A percentile compares a stretch with the other conserved stretches of the same genome.
phyloP scores from a whole-genome alignment of 2,329 filamentous ascomycete genomes.

The Aphanocladium album region DNA sequence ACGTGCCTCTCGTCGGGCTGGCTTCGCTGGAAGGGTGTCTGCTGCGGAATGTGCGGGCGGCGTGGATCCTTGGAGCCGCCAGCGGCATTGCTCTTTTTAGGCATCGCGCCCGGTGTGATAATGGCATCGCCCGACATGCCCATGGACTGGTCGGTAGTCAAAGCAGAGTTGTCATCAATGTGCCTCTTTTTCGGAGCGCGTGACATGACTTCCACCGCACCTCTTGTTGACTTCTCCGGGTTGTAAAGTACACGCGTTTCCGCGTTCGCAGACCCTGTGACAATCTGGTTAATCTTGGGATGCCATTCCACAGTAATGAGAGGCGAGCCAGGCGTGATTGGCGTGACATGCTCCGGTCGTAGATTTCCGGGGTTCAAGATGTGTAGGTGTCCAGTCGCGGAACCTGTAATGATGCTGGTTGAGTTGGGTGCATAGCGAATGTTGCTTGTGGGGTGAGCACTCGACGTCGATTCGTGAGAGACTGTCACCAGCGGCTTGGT shows the following conservation, averaged over 20 bases:
- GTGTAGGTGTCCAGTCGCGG: slow-evolving; percentile 77
- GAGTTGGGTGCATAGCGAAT: slow-evolving; percentile 86
- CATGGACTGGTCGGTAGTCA: slow-evolving; percentile 77
- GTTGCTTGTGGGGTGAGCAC: slow-evolving; percentile 76
- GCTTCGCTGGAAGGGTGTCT: slow-evolving; percentile 85
- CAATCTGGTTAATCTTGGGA: slow-evolving; percentile 88
- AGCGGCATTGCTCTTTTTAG: slow-evolving; percentile 64
- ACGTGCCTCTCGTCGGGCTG: slow-evolving; percentile 89
- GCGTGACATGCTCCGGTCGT: slow-evolving; percentile 75
- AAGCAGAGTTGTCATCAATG: slow-evolving; percentile 83
- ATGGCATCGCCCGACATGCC: slow-evolving; percentile 82
- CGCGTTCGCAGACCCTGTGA: slow-evolving; percentile 87
- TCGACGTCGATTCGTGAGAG: slow-evolving; percentile 74
- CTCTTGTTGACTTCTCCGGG: slow-evolving; percentile 72
- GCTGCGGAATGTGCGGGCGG: slow-evolving; percentile 74
- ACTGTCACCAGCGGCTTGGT: slow-evolving; percentile 80
- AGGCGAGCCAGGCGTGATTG: slow-evolving; percentile 78
- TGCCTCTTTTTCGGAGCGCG: slow-evolving; percentile 92
- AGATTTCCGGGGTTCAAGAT: slow-evolving; percentile 92
- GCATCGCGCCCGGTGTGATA: slow-evolving; percentile 60
- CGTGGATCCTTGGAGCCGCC: slow-evolving; percentile 74
- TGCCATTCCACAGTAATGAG: slow-evolving; percentile 89
- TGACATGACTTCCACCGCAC: slow-evolving; percentile 85
- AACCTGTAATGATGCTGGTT: slow-evolving; percentile 83
- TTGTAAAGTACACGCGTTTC: slow-evolving; percentile 89